Percentiles rank a stretch among this genome's conserved stretches.
Evolutionary conservation across 352 stramenopile species (phyloP).

Genomic region (Globisporangium iwayamae): DNA sequence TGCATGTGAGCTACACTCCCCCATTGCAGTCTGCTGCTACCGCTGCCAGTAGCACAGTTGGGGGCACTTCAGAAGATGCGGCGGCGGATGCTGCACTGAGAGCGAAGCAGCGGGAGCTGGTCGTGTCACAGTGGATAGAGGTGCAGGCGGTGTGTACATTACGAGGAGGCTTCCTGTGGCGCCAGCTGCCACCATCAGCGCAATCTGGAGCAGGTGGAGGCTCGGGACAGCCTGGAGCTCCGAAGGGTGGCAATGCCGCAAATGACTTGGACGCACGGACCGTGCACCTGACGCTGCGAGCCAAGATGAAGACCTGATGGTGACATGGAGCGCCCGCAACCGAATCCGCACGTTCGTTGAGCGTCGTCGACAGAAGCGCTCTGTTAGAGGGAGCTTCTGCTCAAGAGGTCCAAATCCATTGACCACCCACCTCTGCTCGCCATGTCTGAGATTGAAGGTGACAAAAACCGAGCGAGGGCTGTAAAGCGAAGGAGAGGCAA

Average conservation of each 20-base stretch:
- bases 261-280: constrained; percentile 7
- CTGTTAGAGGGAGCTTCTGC: too few species aligned
- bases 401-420: too few species aligned
- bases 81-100: constrained; percentile 2
- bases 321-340: neutral
- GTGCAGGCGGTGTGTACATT: constrained; percentile 37
- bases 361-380: neutral
- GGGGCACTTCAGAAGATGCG: neutral
- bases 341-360: neutral
- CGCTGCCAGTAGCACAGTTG: neutral
- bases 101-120: constrained; percentile 24
- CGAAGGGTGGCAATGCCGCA: neutral
- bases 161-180: constrained; percentile 38
- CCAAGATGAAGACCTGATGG: constrained; percentile 6
- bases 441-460: too few species aligned
- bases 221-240: neutral
- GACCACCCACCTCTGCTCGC: too few species aligned
- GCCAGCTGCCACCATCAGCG: constrained; percentile 7
- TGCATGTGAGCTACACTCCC: constrained; percentile 56
- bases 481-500: too few species aligned
- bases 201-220: neutral
- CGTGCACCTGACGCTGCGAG: constrained; percentile 11
- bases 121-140: constrained; percentile 39
- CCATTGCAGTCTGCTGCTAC: neutral
- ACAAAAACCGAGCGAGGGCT: too few species aligned